These are phyloP conservation scores for Aspergillus bertholletiae DNA, from an alignment of 495 filamentous ascomycete genomes.

Conservation along the genomic window DNA sequence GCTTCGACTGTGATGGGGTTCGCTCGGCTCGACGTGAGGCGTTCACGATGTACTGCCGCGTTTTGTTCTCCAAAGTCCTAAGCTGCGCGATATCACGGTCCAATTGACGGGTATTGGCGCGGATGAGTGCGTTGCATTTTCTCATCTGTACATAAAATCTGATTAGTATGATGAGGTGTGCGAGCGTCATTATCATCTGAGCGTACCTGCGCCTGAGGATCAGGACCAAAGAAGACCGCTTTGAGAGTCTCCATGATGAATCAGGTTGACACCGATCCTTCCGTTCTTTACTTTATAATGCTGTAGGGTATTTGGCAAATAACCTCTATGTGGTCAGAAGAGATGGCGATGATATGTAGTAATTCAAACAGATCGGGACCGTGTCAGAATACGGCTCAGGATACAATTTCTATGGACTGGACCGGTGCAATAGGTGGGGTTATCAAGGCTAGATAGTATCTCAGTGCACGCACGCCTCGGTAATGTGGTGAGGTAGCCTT, in stretches of 20 bases:
- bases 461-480: not conserved
- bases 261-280: not conserved
- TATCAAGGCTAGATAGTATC: not conserved
- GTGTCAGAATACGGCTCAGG: not conserved
- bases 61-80: constrained; percentile 74
- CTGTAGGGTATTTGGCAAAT: not conserved
- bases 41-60: constrained; percentile 76
- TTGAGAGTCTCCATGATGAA: constrained; percentile 79
- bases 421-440: not conserved
- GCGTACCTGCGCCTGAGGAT: constrained; percentile 82
- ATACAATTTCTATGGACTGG: not conserved
- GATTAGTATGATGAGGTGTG: not conserved
- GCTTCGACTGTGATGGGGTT: constrained; percentile 68
- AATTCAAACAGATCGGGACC: not conserved
- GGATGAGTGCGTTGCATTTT: constrained; percentile 92
- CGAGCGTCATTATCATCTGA: not conserved
- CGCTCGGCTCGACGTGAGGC: constrained; percentile 75
- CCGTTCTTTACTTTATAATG: not conserved
- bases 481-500: not conserved
- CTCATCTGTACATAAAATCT: constrained; percentile 60
- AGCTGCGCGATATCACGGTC: constrained; percentile 85
- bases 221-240: constrained; percentile 85
- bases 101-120: constrained; percentile 86
- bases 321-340: not conserved
- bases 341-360: not conserved